phyloP scores from a whole-genome alignment of 2,329 filamentous ascomycete species.

The Celoporthe dispersa region DNA sequence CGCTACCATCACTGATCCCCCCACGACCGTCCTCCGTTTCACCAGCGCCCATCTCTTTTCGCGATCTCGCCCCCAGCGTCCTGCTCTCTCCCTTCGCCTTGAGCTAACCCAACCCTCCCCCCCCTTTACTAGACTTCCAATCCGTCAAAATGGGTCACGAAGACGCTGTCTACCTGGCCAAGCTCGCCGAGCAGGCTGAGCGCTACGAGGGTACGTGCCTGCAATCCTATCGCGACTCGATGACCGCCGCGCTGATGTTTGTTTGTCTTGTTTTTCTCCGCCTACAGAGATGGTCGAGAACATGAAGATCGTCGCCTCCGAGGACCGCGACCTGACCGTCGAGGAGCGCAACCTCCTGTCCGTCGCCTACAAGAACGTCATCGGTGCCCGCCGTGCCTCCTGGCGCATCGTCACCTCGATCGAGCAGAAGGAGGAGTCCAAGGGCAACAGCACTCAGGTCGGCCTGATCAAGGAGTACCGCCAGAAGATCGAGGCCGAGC shows the following conservation, averaged over 20 bases:
- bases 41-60: slow-evolving; percentile 18
- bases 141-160: slow-evolving; percentile 92
- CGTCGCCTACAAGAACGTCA: slow-evolving; percentile 99
- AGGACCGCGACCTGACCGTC: slow-evolving; percentile 80
- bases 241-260: slow-evolving; percentile 30
- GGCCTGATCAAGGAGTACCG: slow-evolving; percentile 96
- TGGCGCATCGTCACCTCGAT: slow-evolving; percentile 99
- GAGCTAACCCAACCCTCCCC: slow-evolving; percentile 34
- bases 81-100: slow-evolving; percentile 17
- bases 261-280: neutral
- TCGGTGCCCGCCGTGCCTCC: slow-evolving; percentile 92
- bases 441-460: slow-evolving; percentile 93
- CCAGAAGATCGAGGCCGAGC: slow-evolving; percentile 96
- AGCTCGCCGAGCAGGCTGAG: slow-evolving; percentile 99
- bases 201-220: slow-evolving; percentile 89
- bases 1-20: slow-evolving; percentile 34
- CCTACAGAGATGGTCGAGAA: slow-evolving; percentile 95
- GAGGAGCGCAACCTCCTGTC: slow-evolving; percentile 98
- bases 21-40: slow-evolving; percentile 28
- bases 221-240: slow-evolving; percentile 14
- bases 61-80: slow-evolving; percentile 29
- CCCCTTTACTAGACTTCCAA: slow-evolving; percentile 34
- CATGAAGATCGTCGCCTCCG: slow-evolving; percentile 97
- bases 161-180: slow-evolving; percentile 99
- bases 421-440: slow-evolving; percentile 99